Evolutionary conservation across 2,329 filamentous ascomycete species (phyloP).

Genomic region (Didymella keratinophila): DNA sequence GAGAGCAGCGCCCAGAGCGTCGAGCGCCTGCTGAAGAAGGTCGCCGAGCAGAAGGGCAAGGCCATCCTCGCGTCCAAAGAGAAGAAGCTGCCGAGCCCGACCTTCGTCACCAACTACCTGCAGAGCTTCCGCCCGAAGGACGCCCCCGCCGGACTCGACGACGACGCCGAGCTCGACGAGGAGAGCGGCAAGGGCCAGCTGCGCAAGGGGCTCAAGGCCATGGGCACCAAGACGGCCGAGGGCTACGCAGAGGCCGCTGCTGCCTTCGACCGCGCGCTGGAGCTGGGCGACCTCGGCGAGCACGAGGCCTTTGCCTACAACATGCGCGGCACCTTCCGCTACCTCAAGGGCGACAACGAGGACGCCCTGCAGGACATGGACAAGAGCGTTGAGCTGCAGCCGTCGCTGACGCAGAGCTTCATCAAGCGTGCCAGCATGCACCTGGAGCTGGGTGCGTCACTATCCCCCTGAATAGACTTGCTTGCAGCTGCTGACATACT

Average conservation of each 20-base stretch:
- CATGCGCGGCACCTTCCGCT: slow-evolving; percentile 94
- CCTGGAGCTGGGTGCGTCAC: slow-evolving; percentile 77
- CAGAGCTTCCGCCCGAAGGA: slow-evolving; percentile 93
- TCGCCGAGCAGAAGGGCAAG: slow-evolving; percentile 93
- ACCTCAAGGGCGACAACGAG: slow-evolving; percentile 86
- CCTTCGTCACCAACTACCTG: slow-evolving; percentile 97
- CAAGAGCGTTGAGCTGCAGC: slow-evolving; percentile 91
- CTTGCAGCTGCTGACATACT: background rate
- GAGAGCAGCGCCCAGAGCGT: slow-evolving; percentile 87
- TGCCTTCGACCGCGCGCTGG: slow-evolving; percentile 87
- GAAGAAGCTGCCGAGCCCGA: slow-evolving; percentile 91
- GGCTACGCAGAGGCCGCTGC: slow-evolving; percentile 88
- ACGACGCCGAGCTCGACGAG: slow-evolving; percentile 77
- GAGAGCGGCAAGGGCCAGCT: slow-evolving; percentile 85
- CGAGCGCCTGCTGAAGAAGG: slow-evolving; percentile 93
- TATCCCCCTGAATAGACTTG: no score
- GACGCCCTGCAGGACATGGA: slow-evolving; percentile 85
- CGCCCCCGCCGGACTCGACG: slow-evolving; percentile 81
- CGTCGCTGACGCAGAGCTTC: slow-evolving; percentile 90
- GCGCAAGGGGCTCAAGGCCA: slow-evolving; percentile 79
- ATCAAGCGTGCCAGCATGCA: slow-evolving; percentile 99
- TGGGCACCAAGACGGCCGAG: slow-evolving; percentile 86
- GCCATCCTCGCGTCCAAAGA: slow-evolving; percentile 81
- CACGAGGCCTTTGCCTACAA: slow-evolving; percentile 94
- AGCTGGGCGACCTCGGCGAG: slow-evolving; percentile 79